Conservation (phyloP, 2,329 filamentous ascomycete species). For the Pseudogymnoascus sp. region DNA sequence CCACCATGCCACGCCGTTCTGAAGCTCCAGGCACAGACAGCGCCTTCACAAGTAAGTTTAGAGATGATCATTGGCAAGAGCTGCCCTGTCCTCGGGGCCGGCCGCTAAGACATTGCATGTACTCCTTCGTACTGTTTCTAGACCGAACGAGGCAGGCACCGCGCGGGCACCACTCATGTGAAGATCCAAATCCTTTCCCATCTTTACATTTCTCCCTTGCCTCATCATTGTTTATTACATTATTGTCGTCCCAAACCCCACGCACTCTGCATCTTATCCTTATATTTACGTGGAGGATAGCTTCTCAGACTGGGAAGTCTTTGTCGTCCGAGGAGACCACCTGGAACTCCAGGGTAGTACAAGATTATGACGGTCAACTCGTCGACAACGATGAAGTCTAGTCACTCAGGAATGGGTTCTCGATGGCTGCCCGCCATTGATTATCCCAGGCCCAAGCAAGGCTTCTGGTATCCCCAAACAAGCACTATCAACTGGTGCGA, state of each 20-base stretch:
- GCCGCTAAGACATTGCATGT: background rate
- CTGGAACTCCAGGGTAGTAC: background rate
- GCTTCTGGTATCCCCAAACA: slow-evolving; percentile 63
- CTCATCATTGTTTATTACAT: background rate
- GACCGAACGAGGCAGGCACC: background rate
- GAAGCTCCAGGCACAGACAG: background rate
- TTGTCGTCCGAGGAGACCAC: background rate
- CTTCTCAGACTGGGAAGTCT: background rate
- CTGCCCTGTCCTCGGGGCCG: background rate
- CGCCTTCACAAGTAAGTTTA: background rate
- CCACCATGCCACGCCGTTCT: background rate
- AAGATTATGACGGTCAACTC: background rate
- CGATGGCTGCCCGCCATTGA: slow-evolving; percentile 10
- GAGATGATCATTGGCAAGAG: background rate
- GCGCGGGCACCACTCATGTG: background rate
- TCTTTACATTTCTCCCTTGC: background rate
- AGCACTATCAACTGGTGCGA: slow-evolving; percentile 74
- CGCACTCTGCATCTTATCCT: background rate
- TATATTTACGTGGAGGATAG: background rate
- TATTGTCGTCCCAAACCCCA: background rate
- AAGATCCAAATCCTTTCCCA: background rate
- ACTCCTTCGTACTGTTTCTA: background rate
- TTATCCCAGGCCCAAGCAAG: slow-evolving; percentile 34
- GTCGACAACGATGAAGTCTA: background rate
- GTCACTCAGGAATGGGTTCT: background rate